Evolutionary conservation across 2,329 filamentous ascomycete species (phyloP), one percentile per base, ranked within the genome.

Genomic region (Zopfia rhizophila): DNA sequence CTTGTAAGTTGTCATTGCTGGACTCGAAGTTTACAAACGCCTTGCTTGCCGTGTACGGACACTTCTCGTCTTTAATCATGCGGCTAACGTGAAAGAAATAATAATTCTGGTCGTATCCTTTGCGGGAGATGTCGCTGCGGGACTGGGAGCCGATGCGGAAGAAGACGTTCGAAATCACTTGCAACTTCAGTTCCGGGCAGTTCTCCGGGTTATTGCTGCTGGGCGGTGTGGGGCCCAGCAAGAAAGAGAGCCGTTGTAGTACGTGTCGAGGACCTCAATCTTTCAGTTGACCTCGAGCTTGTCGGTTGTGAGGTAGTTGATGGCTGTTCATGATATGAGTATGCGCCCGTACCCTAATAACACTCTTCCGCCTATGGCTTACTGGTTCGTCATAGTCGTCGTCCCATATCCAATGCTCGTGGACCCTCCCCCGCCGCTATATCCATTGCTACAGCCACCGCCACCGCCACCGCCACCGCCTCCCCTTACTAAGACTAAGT

Each of bases 191-290:
- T n/a, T 21, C 14, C 3, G 41, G 41, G 31, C 47, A 50, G 30
- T 69, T 58, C 49, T 72, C 72, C 38, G 69, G 38, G 3, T 7
- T n/a, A 31, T 50, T 50, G 10, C 16, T 4, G 6, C 41, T 5
- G 7, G 47, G 41, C 5, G 47, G 47, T n/a, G 47, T 45, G 7
- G 45, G 24, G 18, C 30, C 45, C 7, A 50, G 12, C 7, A 36
- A 30, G 36, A 45, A 40, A 7, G 22, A 25, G 22, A n/a, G n/a
- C 47, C 47, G 31, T 50, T 50, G 35, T 50, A 50, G 47, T 50
- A 50, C 3, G 47, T 30, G 25, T 50, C 47, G 24, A 45, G 29
- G 47, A 50, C 25, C 30, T 50, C 47, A 29, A 50, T 45, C 12
- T 41, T 13, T 41, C 47, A 50, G 23, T 12, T 24, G 5, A 32